Percentiles rank a stretch among this genome's conserved stretches.
These are phyloP conservation scores for Nakataea oryzae DNA, from an alignment of 2,329 filamentous ascomycete genomes.

Conservation along the genomic window DNA sequence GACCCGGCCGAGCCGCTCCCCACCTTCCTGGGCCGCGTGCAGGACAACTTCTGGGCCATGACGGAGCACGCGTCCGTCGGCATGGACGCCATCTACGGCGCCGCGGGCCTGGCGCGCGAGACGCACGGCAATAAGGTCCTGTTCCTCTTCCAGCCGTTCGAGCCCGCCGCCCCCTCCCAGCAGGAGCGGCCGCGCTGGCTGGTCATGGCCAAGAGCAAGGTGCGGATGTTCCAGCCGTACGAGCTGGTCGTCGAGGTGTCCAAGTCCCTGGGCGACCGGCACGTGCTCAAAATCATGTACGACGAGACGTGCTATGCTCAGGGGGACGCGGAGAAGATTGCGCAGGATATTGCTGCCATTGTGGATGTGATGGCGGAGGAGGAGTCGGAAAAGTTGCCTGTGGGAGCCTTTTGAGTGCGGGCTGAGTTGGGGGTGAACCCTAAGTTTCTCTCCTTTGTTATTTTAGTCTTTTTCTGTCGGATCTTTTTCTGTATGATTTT, in stretches of 20 bases:
- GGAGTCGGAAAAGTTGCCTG: too few species aligned
- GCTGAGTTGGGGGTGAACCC: too few species aligned
- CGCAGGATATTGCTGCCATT: background rate
- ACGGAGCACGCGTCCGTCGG: conserved; percentile 6
- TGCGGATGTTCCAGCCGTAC: conserved; percentile 10
- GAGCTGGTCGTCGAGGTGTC: conserved; percentile 10
- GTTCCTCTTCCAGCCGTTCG: conserved; percentile 7
- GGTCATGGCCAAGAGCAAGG: conserved; percentile 11
- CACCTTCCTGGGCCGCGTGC: conserved; percentile 1
- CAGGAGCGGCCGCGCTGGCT: conserved; percentile 8
- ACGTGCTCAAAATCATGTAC: conserved; percentile 10
- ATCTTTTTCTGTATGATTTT: too few species aligned
- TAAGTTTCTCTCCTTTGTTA: too few species aligned
- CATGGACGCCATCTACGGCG: conserved; percentile 5
- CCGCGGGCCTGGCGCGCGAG: background rate
- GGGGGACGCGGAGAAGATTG: background rate
- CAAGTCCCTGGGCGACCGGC: conserved; percentile 4
- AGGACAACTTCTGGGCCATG: conserved; percentile 6
- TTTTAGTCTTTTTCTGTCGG: too few species aligned
- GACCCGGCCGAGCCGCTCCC: background rate
- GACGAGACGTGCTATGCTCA: background rate
- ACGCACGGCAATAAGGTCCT: background rate
- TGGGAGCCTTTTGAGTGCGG: too few species aligned
- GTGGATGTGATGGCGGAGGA: too few species aligned
- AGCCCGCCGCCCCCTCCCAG: conserved; percentile 3